These are phyloP conservation scores for Phyllosticta capitalensis DNA, from an alignment of 2,329 filamentous ascomycete genomes.

Conservation along the genomic window DNA sequence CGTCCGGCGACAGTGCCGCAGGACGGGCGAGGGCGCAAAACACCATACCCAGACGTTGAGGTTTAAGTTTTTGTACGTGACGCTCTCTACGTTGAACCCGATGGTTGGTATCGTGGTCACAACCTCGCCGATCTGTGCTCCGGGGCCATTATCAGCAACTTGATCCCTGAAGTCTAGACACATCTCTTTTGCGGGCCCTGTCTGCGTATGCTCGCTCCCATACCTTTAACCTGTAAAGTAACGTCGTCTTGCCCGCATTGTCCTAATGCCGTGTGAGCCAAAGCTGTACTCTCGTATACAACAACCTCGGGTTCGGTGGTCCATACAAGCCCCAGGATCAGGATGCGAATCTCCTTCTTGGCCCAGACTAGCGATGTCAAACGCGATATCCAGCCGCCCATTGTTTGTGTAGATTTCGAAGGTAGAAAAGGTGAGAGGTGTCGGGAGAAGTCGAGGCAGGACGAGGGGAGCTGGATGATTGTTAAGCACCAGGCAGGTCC, in stretches of 20 bases:
- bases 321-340: constrained; percentile 84
- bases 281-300: background rate
- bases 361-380: constrained; percentile 68
- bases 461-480: constrained; percentile 1
- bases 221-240: constrained; percentile 93
- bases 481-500: constrained; percentile 1
- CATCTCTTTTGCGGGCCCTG: background rate
- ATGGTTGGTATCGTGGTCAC: constrained; percentile 99
- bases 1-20: background rate
- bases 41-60: constrained; percentile 89
- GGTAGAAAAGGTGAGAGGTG: background rate
- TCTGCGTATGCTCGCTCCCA: background rate
- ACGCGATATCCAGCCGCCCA: constrained; percentile 49
- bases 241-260: constrained; percentile 95
- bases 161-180: background rate
- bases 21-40: constrained; percentile 7
- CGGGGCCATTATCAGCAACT: constrained; percentile 3
- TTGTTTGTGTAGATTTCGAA: constrained; percentile 19
- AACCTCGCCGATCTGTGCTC: constrained; percentile 80
- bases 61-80: constrained; percentile 96
- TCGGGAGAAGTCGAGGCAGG: background rate
- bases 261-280: constrained; percentile 49
- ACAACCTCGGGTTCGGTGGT: constrained; percentile 6
- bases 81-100: constrained; percentile 97
- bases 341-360: constrained; percentile 96